phyloP scores from a whole-genome alignment of 257 asterid species.

The Salvia hispanica region DNA sequence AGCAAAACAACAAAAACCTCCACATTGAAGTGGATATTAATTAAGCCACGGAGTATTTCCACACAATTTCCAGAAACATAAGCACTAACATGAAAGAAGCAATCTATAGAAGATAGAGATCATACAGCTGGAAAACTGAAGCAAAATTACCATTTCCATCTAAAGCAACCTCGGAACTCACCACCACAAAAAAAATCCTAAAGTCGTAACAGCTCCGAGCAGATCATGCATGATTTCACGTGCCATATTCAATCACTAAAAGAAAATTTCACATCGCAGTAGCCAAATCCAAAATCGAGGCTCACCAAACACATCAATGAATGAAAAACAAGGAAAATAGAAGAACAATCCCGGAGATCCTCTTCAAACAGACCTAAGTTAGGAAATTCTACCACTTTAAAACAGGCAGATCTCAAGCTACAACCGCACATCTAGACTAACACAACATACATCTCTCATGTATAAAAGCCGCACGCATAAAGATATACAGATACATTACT shows the following conservation, averaged over 20 bases:
- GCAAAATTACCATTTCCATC: not conserved
- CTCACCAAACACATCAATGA: constrained; percentile 11
- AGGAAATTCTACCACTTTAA: constrained; percentile 26
- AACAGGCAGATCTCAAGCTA: constrained; percentile 43
- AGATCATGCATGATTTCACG: constrained; percentile 37
- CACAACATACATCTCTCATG: constrained; percentile 7
- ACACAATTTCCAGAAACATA: constrained; percentile 21
- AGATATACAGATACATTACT: constrained; percentile 47
- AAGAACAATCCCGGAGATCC: constrained; percentile 25
- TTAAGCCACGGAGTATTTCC: not conserved
- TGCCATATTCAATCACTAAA: constrained; percentile 27
- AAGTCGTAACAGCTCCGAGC: constrained; percentile 12
- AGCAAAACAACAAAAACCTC: not conserved
- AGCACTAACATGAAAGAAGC: constrained; percentile 13
- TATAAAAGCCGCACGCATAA: not conserved
- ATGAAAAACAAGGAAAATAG: not conserved
- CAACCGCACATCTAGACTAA: constrained; percentile 18
- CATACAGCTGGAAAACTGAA: not conserved
- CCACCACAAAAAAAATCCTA: constrained; percentile 4
- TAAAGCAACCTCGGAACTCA: constrained; percentile 15
- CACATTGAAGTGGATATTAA: not conserved
- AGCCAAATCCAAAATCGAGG: constrained; percentile 18
- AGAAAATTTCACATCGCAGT: constrained; percentile 1
- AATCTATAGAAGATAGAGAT: not conserved
- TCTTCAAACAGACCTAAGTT: constrained; percentile 10